Conservation (phyloP, 139 green algal species). For the Chlamydomonas eustigma region DNA sequence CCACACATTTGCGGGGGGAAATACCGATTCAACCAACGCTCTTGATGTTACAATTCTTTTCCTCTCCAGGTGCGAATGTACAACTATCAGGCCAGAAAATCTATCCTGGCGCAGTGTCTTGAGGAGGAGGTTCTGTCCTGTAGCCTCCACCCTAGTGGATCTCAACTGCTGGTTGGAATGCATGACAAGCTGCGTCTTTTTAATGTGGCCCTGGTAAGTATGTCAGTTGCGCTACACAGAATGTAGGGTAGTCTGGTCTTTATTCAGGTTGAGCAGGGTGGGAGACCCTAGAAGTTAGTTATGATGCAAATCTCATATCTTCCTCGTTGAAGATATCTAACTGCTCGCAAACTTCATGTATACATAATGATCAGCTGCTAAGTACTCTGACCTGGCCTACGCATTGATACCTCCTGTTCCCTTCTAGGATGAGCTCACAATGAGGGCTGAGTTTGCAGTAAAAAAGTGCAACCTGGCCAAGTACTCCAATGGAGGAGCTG, state of each 20-base stretch:
- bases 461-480: constrained; percentile 41
- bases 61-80: constrained; percentile 22
- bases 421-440: constrained; percentile 39
- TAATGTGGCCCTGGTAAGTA: constrained; percentile 28
- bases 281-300: too few relatives aligned
- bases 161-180: constrained; percentile 35
- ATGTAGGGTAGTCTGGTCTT: too few relatives aligned
- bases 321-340: too few relatives aligned
- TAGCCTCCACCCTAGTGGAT: constrained; percentile 34
- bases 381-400: not conserved
- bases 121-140: constrained; percentile 39
- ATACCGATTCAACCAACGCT: too few relatives aligned
- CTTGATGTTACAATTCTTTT: too few relatives aligned
- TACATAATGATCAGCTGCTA: constrained; percentile 1
- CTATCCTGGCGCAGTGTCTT: constrained; percentile 22
- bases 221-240: too few relatives aligned
- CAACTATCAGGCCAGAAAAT: constrained; percentile 23
- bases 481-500: constrained; percentile 43
- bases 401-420: too few relatives aligned
- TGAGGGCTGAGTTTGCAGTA: constrained; percentile 29
- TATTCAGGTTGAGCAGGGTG: not conserved
- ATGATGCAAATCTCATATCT: too few relatives aligned
- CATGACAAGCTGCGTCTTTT: constrained; percentile 36
- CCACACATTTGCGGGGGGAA: too few relatives aligned
- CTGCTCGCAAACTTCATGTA: too few relatives aligned